Percentiles rank a stretch among this genome's conserved stretches.
These are phyloP conservation scores for Corniculantispora saksenae DNA, from an alignment of 2,329 filamentous ascomycete genomes.

Conservation along the genomic window DNA sequence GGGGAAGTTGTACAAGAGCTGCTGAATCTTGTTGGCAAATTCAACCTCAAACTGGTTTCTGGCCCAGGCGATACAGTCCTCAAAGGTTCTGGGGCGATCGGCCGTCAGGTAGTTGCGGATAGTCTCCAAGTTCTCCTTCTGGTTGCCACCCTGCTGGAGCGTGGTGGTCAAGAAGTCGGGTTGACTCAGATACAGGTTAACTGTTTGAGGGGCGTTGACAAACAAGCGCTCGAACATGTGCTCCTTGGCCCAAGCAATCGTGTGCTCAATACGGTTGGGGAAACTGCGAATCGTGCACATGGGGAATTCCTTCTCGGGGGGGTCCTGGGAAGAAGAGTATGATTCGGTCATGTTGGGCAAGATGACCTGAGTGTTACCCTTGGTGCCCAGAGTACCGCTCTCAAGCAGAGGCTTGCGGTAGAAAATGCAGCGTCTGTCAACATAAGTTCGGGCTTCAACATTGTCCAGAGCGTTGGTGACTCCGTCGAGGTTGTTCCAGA, in stretches of 20 bases:
- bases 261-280: slow-evolving; percentile 97
- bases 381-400: slow-evolving; percentile 96
- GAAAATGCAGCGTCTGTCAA: slow-evolving; percentile 94
- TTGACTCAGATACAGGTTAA: slow-evolving; percentile 90
- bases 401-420: slow-evolving; percentile 96
- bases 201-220: slow-evolving; percentile 88
- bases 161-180: slow-evolving; percentile 86
- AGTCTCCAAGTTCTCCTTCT: slow-evolving; percentile 89
- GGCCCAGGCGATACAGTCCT: slow-evolving; percentile 96
- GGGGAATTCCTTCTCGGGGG: slow-evolving; percentile 96
- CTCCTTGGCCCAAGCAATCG: slow-evolving; percentile 96
- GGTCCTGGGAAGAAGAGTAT: slow-evolving; percentile 92
- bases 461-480: slow-evolving; percentile 98
- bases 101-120: slow-evolving; percentile 88
- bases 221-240: slow-evolving; percentile 88
- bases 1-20: slow-evolving; percentile 95
- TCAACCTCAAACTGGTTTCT: slow-evolving; percentile 92
- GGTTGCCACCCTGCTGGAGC: slow-evolving; percentile 89
- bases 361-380: slow-evolving; percentile 97
- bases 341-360: slow-evolving; percentile 91
- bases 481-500: slow-evolving; percentile 84
- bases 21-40: slow-evolving; percentile 95
- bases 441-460: slow-evolving; percentile 93
- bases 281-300: slow-evolving; percentile 98
- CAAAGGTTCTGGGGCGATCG: slow-evolving; percentile 87